Conservation (phyloP, 192 early-diverging fungal species). For the Coemansia sp. region DNA sequence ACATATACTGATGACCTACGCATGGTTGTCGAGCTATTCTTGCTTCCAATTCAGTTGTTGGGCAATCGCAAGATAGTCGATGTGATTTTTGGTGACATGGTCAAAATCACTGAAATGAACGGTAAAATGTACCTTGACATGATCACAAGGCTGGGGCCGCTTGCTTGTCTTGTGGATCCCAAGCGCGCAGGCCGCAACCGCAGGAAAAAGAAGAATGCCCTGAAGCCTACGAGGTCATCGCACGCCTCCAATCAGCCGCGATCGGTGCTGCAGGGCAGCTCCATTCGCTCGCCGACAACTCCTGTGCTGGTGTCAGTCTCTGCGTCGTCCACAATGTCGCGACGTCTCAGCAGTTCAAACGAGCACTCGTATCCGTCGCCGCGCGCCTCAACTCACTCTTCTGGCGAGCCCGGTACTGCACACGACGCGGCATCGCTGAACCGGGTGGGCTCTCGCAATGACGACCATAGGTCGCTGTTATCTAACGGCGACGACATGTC, state of each 20-base stretch:
- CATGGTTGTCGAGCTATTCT: conserved; percentile 54
- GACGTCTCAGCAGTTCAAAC: conserved; percentile 33
- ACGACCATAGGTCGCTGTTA: conserved; percentile 18
- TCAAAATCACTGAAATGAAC: conserved; percentile 55
- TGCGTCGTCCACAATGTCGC: conserved; percentile 37
- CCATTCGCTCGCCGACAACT: conserved; percentile 29
- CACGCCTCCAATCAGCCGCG: conserved; percentile 18
- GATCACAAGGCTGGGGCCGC: conserved; percentile 42
- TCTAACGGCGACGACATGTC: conserved; percentile 43
- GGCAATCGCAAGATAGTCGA: conserved; percentile 53
- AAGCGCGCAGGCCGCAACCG: conserved; percentile 47
- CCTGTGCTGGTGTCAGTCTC: conserved; percentile 19
- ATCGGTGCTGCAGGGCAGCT: conserved; percentile 47
- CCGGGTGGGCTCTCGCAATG: conserved; percentile 22
- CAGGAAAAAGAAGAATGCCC: conserved; percentile 38
- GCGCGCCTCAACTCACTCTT: conserved; percentile 33
- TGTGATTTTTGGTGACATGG: conserved; percentile 54
- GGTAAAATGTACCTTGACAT: conserved; percentile 53
- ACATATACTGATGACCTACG: conserved; percentile 48
- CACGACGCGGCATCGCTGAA: conserved; percentile 23
- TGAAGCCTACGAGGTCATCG: conserved; percentile 15
- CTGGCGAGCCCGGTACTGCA: conserved; percentile 7
- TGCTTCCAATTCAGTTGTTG: conserved; percentile 48
- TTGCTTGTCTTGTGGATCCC: conserved; percentile 43
- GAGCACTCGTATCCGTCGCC: conserved; percentile 11